Percentiles rank a stretch among this genome's conserved stretches.
These are phyloP conservation scores for Conticribra guillardii DNA, from an alignment of 108 stramenopile genomes.

Conservation along the genomic window DNA sequence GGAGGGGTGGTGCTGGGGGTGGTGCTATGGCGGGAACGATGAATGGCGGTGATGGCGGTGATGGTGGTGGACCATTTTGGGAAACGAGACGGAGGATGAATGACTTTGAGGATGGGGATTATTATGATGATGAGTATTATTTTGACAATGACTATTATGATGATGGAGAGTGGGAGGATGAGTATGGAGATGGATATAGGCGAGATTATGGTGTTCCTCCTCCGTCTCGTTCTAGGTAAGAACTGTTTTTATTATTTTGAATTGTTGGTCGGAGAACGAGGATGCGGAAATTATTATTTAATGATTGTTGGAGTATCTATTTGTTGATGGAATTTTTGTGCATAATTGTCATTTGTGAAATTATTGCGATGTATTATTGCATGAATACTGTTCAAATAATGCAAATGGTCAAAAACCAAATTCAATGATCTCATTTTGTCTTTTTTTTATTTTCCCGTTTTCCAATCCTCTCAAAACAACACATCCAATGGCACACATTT, in stretches of 20 bases:
- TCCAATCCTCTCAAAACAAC: background rate
- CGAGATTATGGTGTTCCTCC: conserved; percentile 57
- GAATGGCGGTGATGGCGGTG: conserved; percentile 12
- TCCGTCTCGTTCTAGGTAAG: conserved; percentile 53
- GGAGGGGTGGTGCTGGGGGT: conserved; percentile 1
- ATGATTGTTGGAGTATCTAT: background rate
- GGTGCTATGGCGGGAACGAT: too few species aligned
- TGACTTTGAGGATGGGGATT: conserved; percentile 19
- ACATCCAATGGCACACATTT: background rate
- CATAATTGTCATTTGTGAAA: too few species aligned
- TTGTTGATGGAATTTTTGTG: too few species aligned
- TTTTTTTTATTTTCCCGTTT: background rate
- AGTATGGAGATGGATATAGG: conserved; percentile 12
- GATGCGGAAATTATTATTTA: background rate
- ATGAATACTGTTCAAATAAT: too few species aligned
- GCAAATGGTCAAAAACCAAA: too few species aligned
- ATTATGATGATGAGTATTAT: conserved; percentile 20
- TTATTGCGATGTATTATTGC: too few species aligned
- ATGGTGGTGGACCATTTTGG: background rate
- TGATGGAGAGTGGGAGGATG: conserved; percentile 12
- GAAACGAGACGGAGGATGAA: background rate
- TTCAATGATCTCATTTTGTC: too few species aligned
- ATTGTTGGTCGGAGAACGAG: conserved; percentile 14
- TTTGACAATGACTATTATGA: conserved; percentile 37
- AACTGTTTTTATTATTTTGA: too few species aligned